Percentiles rank a stretch among this genome's conserved stretches.
Conservation (phyloP, 768 basidiomycete genomes). For the Lactarius deliciosus region DNA sequence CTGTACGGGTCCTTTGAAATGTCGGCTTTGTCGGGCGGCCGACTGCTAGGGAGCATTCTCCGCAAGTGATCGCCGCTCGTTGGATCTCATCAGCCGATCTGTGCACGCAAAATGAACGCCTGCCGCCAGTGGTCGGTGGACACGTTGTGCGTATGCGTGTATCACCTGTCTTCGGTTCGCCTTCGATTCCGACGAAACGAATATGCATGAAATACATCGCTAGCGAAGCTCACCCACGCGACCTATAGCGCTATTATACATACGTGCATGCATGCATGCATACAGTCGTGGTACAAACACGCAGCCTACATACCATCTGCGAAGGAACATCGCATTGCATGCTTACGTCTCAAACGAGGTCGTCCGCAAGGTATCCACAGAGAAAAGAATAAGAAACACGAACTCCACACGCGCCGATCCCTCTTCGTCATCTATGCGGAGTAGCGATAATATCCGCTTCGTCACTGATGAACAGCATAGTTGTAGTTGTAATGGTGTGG, state of each 20-base stretch:
- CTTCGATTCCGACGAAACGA: constrained; percentile 1
- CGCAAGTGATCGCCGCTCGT: constrained; percentile 21
- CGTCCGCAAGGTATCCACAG: constrained; percentile 8
- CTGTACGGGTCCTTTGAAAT: neutral
- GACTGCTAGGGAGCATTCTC: constrained; percentile 8
- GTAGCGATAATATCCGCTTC: neutral
- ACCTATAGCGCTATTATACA: neutral
- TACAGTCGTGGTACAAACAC: neutral
- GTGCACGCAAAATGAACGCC: constrained; percentile 21
- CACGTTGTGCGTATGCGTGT: constrained; percentile 19
- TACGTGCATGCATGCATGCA: neutral
- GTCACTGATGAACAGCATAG: neutral
- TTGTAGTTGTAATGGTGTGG: constrained; percentile 7
- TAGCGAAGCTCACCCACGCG: neutral
- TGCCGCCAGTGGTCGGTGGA: constrained; percentile 15
- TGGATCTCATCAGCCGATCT: constrained; percentile 25
- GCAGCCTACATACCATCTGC: neutral
- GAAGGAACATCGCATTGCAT: neutral
- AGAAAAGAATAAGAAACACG: constrained; percentile 7
- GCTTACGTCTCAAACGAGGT: constrained; percentile 14
- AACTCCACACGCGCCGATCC: constrained; percentile 21
- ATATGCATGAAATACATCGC: neutral
- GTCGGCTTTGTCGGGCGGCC: constrained; percentile 4
- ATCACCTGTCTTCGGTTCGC: constrained; percentile 8
- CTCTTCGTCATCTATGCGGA: constrained; percentile 4